These are phyloP conservation scores for Hyaloperonospora brassicae DNA, from an alignment of 352 stramenopile genomes.

Conservation along the genomic window DNA sequence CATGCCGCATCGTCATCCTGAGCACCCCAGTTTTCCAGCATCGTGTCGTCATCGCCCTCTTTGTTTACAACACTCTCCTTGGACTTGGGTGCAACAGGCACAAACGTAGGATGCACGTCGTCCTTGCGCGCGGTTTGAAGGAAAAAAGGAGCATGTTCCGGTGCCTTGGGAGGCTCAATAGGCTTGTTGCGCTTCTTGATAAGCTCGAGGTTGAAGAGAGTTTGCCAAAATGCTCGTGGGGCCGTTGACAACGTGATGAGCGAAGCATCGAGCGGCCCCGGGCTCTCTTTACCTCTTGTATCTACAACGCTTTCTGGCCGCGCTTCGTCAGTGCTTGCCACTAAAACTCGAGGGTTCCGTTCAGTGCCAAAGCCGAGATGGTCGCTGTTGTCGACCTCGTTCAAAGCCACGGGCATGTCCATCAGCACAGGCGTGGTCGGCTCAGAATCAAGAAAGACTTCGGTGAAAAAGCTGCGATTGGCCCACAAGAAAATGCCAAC, in stretches of 20 bases:
- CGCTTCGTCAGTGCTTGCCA: conserved; percentile 33
- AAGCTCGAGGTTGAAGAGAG: conserved; percentile 88
- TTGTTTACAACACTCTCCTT: conserved; percentile 21
- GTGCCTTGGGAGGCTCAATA: conserved; percentile 90
- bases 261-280: conserved; percentile 46
- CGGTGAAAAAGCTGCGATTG: conserved; percentile 90
- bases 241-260: conserved; percentile 71
- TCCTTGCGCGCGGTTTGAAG: conserved; percentile 86
- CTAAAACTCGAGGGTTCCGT: conserved; percentile 39
- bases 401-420: conserved; percentile 87
- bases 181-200: conserved; percentile 96
- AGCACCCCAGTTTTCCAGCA: conserved; percentile 63
- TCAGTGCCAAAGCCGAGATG: conserved; percentile 46
- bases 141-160: conserved; percentile 93
- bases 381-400: conserved; percentile 72
- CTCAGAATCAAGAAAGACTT: conserved; percentile 78
- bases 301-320: conserved; percentile 40
- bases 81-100: conserved; percentile 33
- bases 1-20: conserved; percentile 54
- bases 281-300: conserved; percentile 20
- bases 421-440: conserved; percentile 75
- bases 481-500: conserved; percentile 93
- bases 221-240: conserved; percentile 84
- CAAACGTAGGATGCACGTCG: conserved; percentile 70
- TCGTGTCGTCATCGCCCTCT: conserved; percentile 23